Evolutionary conservation across 2,329 filamentous ascomycete genomes (phyloP).

Genomic region (Rachicladosporium sp.): DNA sequence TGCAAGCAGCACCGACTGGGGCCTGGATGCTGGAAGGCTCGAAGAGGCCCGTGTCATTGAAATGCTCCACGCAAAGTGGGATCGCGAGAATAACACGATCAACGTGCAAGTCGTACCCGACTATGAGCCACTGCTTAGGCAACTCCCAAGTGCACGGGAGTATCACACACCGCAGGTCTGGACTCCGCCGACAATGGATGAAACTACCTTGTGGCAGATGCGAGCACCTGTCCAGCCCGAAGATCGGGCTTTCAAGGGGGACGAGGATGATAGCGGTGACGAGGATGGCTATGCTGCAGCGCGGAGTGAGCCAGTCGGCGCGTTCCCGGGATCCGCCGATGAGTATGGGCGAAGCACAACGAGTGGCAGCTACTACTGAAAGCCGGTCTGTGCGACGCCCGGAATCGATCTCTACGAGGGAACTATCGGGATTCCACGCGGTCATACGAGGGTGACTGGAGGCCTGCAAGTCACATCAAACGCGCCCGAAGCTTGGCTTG

Average conservation of each 20-base stretch:
- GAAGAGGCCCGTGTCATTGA: conserved; percentile 80
- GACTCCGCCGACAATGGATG: conserved; percentile 51
- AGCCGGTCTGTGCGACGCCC: no score
- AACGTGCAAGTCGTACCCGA: conserved; percentile 68
- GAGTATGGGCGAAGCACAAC: conserved; percentile 18
- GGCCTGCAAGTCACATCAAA: no score
- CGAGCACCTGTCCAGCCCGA: conserved; percentile 43
- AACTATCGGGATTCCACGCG: no score
- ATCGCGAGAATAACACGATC: conserved; percentile 86
- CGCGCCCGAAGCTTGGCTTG: no score
- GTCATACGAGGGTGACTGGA: no score
- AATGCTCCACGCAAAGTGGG: conserved; percentile 81
- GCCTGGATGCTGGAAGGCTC: conserved; percentile 67
- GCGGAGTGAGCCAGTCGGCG: conserved; percentile 29
- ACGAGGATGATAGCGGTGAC: conserved; percentile 34
- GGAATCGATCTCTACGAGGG: no score
- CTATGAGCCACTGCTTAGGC: conserved; percentile 56
- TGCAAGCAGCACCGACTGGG: conserved; percentile 49
- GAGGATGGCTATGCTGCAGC: conserved; percentile 23
- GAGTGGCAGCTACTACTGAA: conserved; percentile 19
- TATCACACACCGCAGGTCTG: conserved; percentile 64
- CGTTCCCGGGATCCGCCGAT: conserved; percentile 36
- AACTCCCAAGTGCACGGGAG: conserved; percentile 79
- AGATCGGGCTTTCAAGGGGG: conserved; percentile 29
- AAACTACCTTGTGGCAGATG: conserved; percentile 48